phyloP scores from a whole-genome alignment of 306 rosid species.

The Prunus davidiana region DNA sequence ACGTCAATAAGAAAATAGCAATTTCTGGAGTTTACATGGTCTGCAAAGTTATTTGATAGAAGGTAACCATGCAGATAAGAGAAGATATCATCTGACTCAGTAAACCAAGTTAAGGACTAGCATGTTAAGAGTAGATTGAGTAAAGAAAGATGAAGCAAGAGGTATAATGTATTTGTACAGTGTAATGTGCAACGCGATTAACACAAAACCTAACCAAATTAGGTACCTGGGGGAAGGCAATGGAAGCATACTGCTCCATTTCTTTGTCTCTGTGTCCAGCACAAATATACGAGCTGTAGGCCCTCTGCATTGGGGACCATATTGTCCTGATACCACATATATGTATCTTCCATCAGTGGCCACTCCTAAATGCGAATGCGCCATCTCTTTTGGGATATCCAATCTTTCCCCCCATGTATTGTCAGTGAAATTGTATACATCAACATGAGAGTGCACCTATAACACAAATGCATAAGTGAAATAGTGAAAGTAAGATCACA shows the following conservation, averaged over 20 bases:
- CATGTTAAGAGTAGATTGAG: not conserved
- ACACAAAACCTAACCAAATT: conserved; percentile 5
- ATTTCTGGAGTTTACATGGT: not conserved
- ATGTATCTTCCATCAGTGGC: conserved; percentile 84
- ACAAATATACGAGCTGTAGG: conserved; percentile 55
- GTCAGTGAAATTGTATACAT: conserved; percentile 57
- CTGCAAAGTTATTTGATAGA: not conserved
- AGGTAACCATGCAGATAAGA: too few species aligned
- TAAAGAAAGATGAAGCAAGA: not conserved
- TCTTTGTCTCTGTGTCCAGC: conserved; percentile 66
- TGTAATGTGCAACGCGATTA: not conserved
- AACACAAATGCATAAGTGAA: conserved; percentile 8
- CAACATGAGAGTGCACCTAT: conserved; percentile 88
- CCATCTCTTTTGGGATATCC: conserved; percentile 83
- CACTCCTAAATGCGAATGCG: conserved; percentile 82
- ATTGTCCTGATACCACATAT: conserved; percentile 76
- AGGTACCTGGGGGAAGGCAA: conserved; percentile 73
- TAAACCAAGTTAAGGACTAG: not conserved
- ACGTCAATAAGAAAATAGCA: not conserved
- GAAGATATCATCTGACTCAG: too few species aligned
- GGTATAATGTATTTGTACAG: conserved; percentile 8
- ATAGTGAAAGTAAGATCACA: not conserved
- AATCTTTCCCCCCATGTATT: conserved; percentile 61
- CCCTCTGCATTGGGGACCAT: conserved; percentile 85
- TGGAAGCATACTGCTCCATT: conserved; percentile 65